Percentiles rank a stretch among this genome's conserved stretches.
Conservation (phyloP, 495 filamentous ascomycete species). For the Penicillium coprophilum region DNA sequence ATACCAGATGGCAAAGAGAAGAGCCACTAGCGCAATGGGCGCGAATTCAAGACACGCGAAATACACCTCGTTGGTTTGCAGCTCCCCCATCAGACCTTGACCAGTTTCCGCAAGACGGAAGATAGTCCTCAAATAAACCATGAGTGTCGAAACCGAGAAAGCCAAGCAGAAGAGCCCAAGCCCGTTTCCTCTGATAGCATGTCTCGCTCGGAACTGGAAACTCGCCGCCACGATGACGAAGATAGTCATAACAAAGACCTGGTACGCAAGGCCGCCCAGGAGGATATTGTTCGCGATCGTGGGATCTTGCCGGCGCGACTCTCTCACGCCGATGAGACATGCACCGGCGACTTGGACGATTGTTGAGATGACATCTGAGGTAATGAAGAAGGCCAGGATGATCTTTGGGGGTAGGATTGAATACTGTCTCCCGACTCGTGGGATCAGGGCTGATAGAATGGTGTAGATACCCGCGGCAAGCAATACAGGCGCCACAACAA, state of each 20-base stretch:
- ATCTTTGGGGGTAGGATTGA: slow-evolving; percentile 22
- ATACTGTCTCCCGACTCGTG: slow-evolving; percentile 23
- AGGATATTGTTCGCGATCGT: slow-evolving; percentile 51
- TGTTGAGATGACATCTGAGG: slow-evolving; percentile 49
- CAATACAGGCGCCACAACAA: slow-evolving; percentile 57
- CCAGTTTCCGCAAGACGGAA: slow-evolving; percentile 58
- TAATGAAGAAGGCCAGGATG: slow-evolving; percentile 37
- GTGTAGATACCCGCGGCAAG: slow-evolving; percentile 55
- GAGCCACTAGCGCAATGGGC: slow-evolving; percentile 49
- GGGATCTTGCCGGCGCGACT: slow-evolving; percentile 41
- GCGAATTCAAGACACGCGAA: slow-evolving; percentile 55
- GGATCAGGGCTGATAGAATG: slow-evolving; percentile 46
- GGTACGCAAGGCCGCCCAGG: slow-evolving; percentile 50
- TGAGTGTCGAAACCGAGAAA: slow-evolving; percentile 41
- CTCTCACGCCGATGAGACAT: slow-evolving; percentile 44
- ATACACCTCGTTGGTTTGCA: slow-evolving; percentile 48
- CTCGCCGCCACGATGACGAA: slow-evolving; percentile 41
- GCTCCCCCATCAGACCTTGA: slow-evolving; percentile 45
- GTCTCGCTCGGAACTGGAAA: slow-evolving; percentile 24
- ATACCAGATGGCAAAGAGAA: slow-evolving; percentile 46
- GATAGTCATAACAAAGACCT: slow-evolving; percentile 48
- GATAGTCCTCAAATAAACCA: slow-evolving; percentile 52
- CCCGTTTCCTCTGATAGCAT: slow-evolving; percentile 10
- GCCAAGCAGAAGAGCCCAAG: slow-evolving; percentile 12
- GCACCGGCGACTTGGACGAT: slow-evolving; percentile 53